Evolutionary conservation across 495 filamentous ascomycete genomes (phyloP), one percentile per base, ranked within the genome.

Genomic region (Lophiotrema nucula): DNA sequence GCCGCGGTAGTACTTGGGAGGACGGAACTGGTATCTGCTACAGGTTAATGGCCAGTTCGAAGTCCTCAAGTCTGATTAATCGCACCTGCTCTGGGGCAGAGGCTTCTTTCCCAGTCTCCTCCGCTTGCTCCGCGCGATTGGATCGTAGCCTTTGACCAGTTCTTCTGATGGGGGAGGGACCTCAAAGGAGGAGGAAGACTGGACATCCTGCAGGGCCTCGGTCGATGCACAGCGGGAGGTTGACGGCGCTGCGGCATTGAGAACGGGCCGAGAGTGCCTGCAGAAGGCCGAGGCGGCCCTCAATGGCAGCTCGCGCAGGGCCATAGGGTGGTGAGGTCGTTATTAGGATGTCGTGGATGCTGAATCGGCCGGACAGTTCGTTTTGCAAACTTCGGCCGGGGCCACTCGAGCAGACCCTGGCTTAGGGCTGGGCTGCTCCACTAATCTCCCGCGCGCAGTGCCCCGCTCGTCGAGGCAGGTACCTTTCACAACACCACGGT

Each of bases 1-100:
- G 51, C 93, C 93, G 70, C 93, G 88, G 73, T 95, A 82, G 80
- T 88, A 97, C 72, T 92, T 89, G 37, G 95, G 95, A 37, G 93
- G 83, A 41, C 88, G 88, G 73, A 86, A 97, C 74, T 91, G 87
- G 74, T 97, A 98, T 78, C 91, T 95, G 61, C 13, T 38, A 16
- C 11, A 16, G 1, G 56, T 61, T 23, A 53, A 25, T 57, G 39
- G 10, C 19, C 6, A 18, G 10, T 12, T 43, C 39, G 39, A 6
- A 10, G 39, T 43, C 6, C 11, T 21, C 6, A n/a, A n/a, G 10
- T 18, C 39, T 8, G 24, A 21, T 46, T 22, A 48, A 16, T 2
- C 73, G 31, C 79, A 89, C 87, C 87, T 82, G 80, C 83, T 85
- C 25, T 79, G 77, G 44, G 86, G 85, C 13, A 89, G 74, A 67